phyloP scores from a whole-genome alignment of 2,329 filamentous ascomycete species.

The Penicillium sp. region DNA sequence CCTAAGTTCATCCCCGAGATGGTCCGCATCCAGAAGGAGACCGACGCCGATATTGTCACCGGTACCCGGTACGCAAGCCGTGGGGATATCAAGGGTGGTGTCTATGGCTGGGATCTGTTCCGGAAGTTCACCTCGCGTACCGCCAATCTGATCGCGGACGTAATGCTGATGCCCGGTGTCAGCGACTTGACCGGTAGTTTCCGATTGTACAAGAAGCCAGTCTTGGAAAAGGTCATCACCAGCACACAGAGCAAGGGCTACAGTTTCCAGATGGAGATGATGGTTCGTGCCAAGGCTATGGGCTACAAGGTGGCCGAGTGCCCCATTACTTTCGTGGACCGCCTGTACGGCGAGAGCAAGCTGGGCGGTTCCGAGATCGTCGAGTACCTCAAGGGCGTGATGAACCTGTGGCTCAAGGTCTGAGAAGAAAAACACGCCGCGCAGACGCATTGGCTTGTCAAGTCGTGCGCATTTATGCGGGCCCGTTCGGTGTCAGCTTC shows the following conservation, averaged over 20 bases:
- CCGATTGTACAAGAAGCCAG: conserved; percentile 84
- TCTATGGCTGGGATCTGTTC: conserved; percentile 96
- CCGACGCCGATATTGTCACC: conserved; percentile 91
- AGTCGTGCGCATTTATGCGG: conserved; percentile 10
- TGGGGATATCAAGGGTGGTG: conserved; percentile 59
- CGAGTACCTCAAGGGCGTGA: conserved; percentile 84
- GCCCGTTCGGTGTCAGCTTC: conserved; percentile 6
- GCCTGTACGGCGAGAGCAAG: conserved; percentile 92
- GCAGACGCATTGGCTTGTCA: conserved; percentile 8
- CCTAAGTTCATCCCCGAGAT: conserved; percentile 97
- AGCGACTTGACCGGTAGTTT: conserved; percentile 95
- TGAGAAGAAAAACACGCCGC: conserved; percentile 34
- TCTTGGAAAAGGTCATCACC: conserved; percentile 82
- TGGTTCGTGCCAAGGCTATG: conserved; percentile 95
- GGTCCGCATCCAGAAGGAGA: conserved; percentile 72
- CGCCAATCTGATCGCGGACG: conserved; percentile 94
- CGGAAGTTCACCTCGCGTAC: conserved; percentile 66
- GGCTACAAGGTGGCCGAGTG: conserved; percentile 91
- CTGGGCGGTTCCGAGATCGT: conserved; percentile 92
- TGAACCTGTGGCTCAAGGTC: conserved; percentile 72
- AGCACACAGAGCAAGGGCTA: conserved; percentile 95
- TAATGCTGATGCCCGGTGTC: conserved; percentile 84
- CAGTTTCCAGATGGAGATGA: conserved; percentile 99
- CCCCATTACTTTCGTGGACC: conserved; percentile 92
- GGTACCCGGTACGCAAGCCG: conserved; percentile 88